A percentile compares a stretch with the other conserved stretches of the same genome.
phyloP scores from a whole-genome alignment of 2,329 filamentous ascomycete genomes.

The Calonectria crousiana region DNA sequence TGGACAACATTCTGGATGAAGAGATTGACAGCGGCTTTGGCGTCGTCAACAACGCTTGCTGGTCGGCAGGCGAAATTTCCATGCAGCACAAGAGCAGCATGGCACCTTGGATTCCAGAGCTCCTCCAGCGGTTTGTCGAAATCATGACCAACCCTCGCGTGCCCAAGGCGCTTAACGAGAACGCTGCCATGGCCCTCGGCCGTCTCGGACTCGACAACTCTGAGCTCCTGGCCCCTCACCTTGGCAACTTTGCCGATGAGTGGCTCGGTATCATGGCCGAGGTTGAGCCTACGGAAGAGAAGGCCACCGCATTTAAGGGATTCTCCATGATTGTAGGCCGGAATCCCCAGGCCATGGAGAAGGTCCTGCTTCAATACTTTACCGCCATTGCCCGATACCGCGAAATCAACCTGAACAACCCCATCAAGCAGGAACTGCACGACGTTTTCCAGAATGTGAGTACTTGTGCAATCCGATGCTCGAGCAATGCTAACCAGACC shows the following conservation, averaged over 20 bases:
- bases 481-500: slow-evolving; percentile 11
- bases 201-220: slow-evolving; percentile 85
- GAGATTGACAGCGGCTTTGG: slow-evolving; percentile 88
- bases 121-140: slow-evolving; percentile 81
- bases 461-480: slow-evolving; percentile 11
- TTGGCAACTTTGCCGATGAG: slow-evolving; percentile 82
- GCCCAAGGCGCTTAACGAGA: slow-evolving; percentile 89
- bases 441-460: slow-evolving; percentile 82
- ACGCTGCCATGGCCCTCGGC: slow-evolving; percentile 92
- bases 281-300: slow-evolving; percentile 91
- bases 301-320: slow-evolving; percentile 91
- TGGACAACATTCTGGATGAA: slow-evolving; percentile 81
- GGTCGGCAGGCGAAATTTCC: slow-evolving; percentile 94
- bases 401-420: slow-evolving; percentile 70
- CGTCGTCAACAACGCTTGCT: slow-evolving; percentile 98
- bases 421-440: slow-evolving; percentile 74
- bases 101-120: slow-evolving; percentile 79
- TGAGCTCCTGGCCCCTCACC: slow-evolving; percentile 80
- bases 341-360: slow-evolving; percentile 94
- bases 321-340: slow-evolving; percentile 87
- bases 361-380: slow-evolving; percentile 85
- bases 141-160: slow-evolving; percentile 90
- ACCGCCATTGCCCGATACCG: slow-evolving; percentile 83
- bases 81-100: slow-evolving; percentile 82
- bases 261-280: slow-evolving; percentile 87